Evolutionary conservation across 2,329 filamentous ascomycete genomes (phyloP).

Genomic region (Dactylellina sp.): DNA sequence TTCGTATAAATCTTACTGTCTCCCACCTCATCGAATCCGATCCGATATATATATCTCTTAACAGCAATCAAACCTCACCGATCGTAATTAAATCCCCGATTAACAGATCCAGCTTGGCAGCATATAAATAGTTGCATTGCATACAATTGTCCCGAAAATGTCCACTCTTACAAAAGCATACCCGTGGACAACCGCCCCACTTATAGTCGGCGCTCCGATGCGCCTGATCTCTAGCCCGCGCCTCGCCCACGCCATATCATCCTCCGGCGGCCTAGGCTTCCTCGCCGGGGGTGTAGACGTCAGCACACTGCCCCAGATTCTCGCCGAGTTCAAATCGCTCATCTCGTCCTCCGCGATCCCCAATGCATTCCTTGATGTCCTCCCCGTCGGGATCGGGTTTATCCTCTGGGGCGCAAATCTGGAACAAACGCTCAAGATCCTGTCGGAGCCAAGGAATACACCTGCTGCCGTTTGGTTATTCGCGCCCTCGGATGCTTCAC

Average conservation of each 20-base stretch:
- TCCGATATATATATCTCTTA: not conserved
- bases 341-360: constrained; percentile 56
- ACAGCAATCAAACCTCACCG: too few relatives aligned
- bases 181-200: constrained; percentile 71
- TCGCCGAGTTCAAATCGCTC: constrained; percentile 60
- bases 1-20: not conserved
- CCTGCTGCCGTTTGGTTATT: constrained; percentile 67
- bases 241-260: constrained; percentile 72
- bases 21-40: not conserved
- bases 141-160: constrained; percentile 11
- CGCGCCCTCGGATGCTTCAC: constrained; percentile 62
- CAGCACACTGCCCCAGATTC: constrained; percentile 65
- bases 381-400: constrained; percentile 68
- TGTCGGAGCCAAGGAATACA: constrained; percentile 54
- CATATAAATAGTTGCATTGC: not conserved
- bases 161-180: constrained; percentile 16
- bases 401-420: constrained; percentile 66
- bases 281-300: constrained; percentile 42
- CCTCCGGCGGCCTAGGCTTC: constrained; percentile 67
- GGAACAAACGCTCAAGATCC: constrained; percentile 56
- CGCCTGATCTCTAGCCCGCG: constrained; percentile 70
- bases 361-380: constrained; percentile 53
- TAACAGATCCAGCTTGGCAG: not conserved
- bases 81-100: too few relatives aligned
- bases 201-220: constrained; percentile 77